Base-by-base conservation (phyloP, 106 monocot genomes). In the Allium cepa region DNA sequence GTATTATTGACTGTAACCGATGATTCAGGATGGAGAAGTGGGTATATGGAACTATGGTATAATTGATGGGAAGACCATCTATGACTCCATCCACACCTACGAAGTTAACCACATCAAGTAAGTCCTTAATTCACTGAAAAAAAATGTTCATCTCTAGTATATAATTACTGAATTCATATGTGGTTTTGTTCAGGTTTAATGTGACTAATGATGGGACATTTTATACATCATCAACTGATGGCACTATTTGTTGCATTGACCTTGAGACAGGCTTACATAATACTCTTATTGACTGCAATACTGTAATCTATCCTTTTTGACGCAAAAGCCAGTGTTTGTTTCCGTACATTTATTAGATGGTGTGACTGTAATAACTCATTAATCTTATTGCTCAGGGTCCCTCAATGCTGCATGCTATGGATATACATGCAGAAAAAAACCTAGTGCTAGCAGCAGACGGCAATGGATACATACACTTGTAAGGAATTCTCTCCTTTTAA, bases 211-310 rank as follows among this genome's bases (percentile, higher is more conserved):
- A 88, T 75, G 78, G 68, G 51, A 73, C 60, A 14, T n/a, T 91
- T 28, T 96, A 86, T 70, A 86, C 91, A 46, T 84, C 95, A 59
- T 96, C 95, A 7, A 91, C 91, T 11, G 95, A 96, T 84, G 95
- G 95, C 49, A 88, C 95, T 10, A 66, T 88, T 45, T 76, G 79
- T 69, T 80, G 76, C 78, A 96, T 88, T 36, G 88, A 88, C 72
- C 65, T 96, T 61, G 91, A 88, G 79, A 96, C 95, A 49, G 95
- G 91, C 63, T 71, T 84, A 10, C 69, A 77, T 63, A 56, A 64
- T 72, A 46, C 63, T 70, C 75, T 96, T 75, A 76, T 96, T 77
- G 65, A 91, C 86, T 71, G 91, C 67, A 91, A 96, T 1, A 22
- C 0, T 22, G 22, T 22, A 22, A 22, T 22, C 22, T 22, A 22